These are phyloP conservation scores for Candida pseudoviswanathii DNA, from an alignment of 1,139 yeast genomes.

Conservation along the genomic window DNA sequence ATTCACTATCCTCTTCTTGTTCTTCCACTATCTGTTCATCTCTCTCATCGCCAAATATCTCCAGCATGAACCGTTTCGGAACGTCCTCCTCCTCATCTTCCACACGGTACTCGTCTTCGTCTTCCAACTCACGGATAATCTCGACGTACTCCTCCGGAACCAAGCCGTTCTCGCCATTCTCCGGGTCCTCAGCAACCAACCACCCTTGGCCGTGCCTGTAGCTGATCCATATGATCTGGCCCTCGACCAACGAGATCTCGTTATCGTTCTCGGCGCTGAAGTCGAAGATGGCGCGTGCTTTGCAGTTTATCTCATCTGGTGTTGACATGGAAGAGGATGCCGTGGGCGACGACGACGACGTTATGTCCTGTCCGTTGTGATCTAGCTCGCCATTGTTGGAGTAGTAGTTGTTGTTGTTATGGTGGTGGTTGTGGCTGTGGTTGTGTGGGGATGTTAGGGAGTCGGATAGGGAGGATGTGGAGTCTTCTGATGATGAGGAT, in stretches of 20 bases:
- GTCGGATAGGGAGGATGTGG: conserved; percentile 2
- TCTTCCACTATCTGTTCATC: conserved; percentile 14
- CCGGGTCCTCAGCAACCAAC: conserved; percentile 90
- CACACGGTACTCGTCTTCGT: conserved; percentile 21
- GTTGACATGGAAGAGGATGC: conserved; percentile 13
- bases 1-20: conserved; percentile 31
- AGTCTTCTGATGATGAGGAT: conserved; percentile 7
- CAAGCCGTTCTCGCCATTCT: conserved; percentile 80
- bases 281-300: conserved; percentile 86
- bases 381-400: background rate
- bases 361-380: conserved; percentile 1
- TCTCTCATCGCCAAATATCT: conserved; percentile 29
- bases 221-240: conserved; percentile 82
- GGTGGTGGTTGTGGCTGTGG: conserved; percentile 3
- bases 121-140: conserved; percentile 29
- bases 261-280: conserved; percentile 93
- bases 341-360: background rate
- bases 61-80: conserved; percentile 53
- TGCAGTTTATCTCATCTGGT: conserved; percentile 45
- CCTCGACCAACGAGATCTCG: conserved; percentile 76
- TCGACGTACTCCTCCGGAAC: conserved; percentile 96
- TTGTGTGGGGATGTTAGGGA: background rate
- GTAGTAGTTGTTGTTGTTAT: conserved; percentile 9
- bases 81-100: conserved; percentile 31
- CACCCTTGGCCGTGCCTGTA: conserved; percentile 98